phyloP scores from a whole-genome alignment of 2,329 filamentous ascomycete genomes.

The Cercospora nicotianae region DNA sequence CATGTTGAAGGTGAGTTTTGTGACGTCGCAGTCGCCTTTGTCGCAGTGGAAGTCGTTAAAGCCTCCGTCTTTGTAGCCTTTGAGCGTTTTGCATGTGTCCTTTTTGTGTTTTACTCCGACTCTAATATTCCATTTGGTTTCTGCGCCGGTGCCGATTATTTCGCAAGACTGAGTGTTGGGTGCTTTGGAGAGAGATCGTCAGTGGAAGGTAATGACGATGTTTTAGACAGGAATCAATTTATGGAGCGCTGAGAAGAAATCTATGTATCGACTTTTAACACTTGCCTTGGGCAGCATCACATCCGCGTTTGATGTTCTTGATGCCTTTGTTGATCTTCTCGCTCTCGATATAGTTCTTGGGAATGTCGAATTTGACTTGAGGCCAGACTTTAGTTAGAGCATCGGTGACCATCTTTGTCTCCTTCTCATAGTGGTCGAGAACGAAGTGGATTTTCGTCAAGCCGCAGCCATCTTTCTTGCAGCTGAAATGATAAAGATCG shows the following conservation, averaged over 20 bases:
- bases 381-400: not conserved
- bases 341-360: not conserved
- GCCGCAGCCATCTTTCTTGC: slow-evolving; percentile 2
- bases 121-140: not conserved
- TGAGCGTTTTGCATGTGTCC: not conserved
- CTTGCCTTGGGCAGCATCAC: not conserved
- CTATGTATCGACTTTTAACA: not conserved
- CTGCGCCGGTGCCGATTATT: not conserved
- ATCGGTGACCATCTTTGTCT: not conserved
- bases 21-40: not conserved
- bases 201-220: not conserved
- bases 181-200: not conserved
- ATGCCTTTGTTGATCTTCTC: not conserved
- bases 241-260: not conserved
- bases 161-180: not conserved
- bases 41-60: not conserved
- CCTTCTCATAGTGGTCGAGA: not conserved
- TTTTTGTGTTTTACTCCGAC: not conserved
- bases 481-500: not conserved
- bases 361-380: not conserved
- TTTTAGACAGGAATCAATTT: not conserved
- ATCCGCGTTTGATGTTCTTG: not conserved
- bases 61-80: not conserved
- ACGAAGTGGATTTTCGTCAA: not conserved
- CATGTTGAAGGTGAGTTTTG: not conserved